These are phyloP conservation scores for Calonectria honghensis DNA, from an alignment of 2,329 filamentous ascomycete species.

Conservation along the genomic window DNA sequence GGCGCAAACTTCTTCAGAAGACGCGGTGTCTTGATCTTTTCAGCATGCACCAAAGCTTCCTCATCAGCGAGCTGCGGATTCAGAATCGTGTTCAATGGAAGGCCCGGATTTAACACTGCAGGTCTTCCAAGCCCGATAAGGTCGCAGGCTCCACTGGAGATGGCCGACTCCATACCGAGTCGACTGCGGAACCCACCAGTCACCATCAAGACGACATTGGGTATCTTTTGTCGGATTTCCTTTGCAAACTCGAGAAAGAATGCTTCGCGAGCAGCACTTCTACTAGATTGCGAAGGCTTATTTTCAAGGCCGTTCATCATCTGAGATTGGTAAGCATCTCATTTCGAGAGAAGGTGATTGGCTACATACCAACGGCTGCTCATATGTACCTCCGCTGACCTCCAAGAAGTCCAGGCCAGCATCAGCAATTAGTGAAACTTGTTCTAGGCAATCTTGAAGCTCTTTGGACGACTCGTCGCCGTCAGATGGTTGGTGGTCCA, in stretches of 20 bases:
- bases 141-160: slow-evolving; percentile 63
- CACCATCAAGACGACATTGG: slow-evolving; percentile 70
- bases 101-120: slow-evolving; percentile 60
- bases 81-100: slow-evolving; percentile 57
- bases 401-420: slow-evolving; percentile 80
- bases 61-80: slow-evolving; percentile 43
- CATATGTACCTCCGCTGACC: slow-evolving; percentile 78
- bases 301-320: slow-evolving; percentile 58
- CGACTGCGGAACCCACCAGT: slow-evolving; percentile 78
- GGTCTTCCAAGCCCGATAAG: slow-evolving; percentile 65
- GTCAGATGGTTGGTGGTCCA: slow-evolving; percentile 69
- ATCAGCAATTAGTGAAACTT: slow-evolving; percentile 70
- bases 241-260: slow-evolving; percentile 81
- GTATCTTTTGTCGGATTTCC: slow-evolving; percentile 67
- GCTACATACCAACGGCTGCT: slow-evolving; percentile 67
- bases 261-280: slow-evolving; percentile 75
- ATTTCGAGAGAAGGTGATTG: background rate
- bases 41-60: slow-evolving; percentile 40
- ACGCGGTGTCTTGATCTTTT: slow-evolving; percentile 43
- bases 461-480: slow-evolving; percentile 52
- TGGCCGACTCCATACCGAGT: slow-evolving; percentile 63
- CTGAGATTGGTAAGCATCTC: slow-evolving; percentile 44
- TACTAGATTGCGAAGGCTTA: slow-evolving; percentile 40
- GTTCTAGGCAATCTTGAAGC: slow-evolving; percentile 73
- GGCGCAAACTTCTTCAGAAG: slow-evolving; percentile 45